Base-by-base conservation (phyloP, 306 rosid species). In the Casuarina cunninghamiana region DNA sequence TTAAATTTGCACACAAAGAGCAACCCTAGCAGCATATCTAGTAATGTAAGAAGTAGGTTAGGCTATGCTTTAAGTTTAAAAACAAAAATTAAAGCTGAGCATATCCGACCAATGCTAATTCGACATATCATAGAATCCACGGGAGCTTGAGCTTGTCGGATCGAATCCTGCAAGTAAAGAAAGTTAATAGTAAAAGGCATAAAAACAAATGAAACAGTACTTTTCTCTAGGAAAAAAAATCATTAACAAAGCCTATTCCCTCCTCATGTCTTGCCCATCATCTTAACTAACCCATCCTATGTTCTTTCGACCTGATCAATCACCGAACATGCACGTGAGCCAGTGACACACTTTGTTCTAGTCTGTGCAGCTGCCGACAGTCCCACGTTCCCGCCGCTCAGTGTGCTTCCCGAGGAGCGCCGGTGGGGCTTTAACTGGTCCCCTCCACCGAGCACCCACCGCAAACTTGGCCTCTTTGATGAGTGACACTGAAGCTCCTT, bases 361-460 rank as follows among this genome's bases (percentile, higher is more conserved):
- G 90, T 82, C 85, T 79, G 77, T 77, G 49, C 79, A 87, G 80
- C 77, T 61, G 68, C 76, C 78, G 90, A 87, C 88, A 82, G 74
- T 66, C 66, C 76, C 84, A 71, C 76, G 37, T 67, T 63, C 77
- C 83, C 84, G 80, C 83, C 84, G 86, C 85, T 76, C 70, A 11
- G 65, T 68, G 21, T 55, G 73, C 13, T 82, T 79, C 84, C 85
- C 87, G 11, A 81, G 61, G 77, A 10, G 11, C 80, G 84, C 87
- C 81, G 84, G 84, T 84, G 55, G 68, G 49, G 69, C 39, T 63
- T 76, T 61, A 16, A 70, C 32, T 75, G 83, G 85, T 81, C 83
- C 85, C 83, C 85, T 13, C 13, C 54, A 1, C 16, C 3, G n/a
- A 11, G 19, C 2, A 10, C 57, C 63, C 71, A 74, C 81, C 68